Percentiles rank a stretch among this genome's conserved stretches.
Conservation (phyloP, 352 stramenopile species). For the Elongisporangium prolatum region DNA sequence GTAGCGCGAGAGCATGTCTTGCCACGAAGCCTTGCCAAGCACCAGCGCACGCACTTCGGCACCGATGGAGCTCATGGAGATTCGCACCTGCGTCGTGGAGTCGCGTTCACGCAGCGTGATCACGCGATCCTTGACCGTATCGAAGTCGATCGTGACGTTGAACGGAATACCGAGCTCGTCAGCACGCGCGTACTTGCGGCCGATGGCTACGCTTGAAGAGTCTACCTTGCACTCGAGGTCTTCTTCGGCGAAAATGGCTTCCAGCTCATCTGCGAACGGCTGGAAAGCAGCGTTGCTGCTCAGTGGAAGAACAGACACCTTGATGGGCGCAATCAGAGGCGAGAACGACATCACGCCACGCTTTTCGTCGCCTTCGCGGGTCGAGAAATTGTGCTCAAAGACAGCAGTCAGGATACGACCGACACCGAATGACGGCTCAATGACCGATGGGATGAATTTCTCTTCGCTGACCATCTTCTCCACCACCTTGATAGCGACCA, state of each 20-base stretch:
- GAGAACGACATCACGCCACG: slow-evolving; percentile 97
- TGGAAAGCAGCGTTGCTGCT: slow-evolving; percentile 87
- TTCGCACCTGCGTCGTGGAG: slow-evolving; percentile 94
- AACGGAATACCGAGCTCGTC: slow-evolving; percentile 99
- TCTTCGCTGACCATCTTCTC: slow-evolving; percentile 96
- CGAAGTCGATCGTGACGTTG: slow-evolving; percentile 98
- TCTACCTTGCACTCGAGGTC: slow-evolving; percentile 91
- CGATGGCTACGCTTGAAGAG: slow-evolving; percentile 94
- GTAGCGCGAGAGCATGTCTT: slow-evolving; percentile 77
- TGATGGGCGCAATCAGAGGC: slow-evolving; percentile 97
- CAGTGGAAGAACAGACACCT: slow-evolving; percentile 95
- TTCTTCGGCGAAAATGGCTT: slow-evolving; percentile 55
- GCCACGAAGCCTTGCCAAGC: slow-evolving; percentile 80
- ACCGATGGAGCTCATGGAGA: slow-evolving; percentile 84
- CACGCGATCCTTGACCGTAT: slow-evolving; percentile 89
- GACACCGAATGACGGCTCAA: slow-evolving; percentile 99
- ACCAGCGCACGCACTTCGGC: slow-evolving; percentile 84
- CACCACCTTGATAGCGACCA: slow-evolving; percentile 92
- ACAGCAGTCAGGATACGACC: slow-evolving; percentile 97
- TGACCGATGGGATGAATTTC: slow-evolving; percentile 98
- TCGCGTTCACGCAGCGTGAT: slow-evolving; percentile 98
- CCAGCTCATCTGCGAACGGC: slow-evolving; percentile 74
- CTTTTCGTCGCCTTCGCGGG: slow-evolving; percentile 95
- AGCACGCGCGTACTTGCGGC: slow-evolving; percentile 94
- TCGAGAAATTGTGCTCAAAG: slow-evolving; percentile 98